phyloP scores from a whole-genome alignment of 257 asterid species.

The Solanum chmielewskii region DNA sequence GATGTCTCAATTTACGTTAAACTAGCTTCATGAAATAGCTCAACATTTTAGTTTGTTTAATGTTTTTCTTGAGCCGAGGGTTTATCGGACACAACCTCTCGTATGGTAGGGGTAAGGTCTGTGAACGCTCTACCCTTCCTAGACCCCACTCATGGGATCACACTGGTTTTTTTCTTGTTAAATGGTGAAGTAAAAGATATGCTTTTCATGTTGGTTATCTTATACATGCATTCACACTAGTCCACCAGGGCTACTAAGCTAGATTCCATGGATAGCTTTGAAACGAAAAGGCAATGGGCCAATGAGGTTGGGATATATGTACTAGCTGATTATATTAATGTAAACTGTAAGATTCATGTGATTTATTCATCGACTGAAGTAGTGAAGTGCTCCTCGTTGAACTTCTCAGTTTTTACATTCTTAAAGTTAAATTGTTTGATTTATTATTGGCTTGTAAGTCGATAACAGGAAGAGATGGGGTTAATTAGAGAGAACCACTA shows the following conservation, averaged over 20 bases:
- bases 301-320: background rate
- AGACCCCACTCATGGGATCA: background rate
- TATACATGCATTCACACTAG: background rate
- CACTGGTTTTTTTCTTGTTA: background rate
- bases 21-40: background rate
- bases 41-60: background rate
- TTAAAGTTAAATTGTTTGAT: background rate
- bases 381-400: background rate
- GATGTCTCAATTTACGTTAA: background rate
- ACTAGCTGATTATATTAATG: background rate
- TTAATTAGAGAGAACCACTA: background rate
- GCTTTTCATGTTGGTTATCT: background rate
- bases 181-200: background rate
- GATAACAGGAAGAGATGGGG: background rate
- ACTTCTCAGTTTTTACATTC: background rate
- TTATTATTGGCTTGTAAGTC: background rate
- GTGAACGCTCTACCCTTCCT: background rate
- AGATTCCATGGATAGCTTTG: background rate
- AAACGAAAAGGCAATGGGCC: background rate
- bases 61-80: background rate
- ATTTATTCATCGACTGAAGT: background rate
- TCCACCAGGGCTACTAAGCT: background rate
- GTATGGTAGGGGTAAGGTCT: background rate
- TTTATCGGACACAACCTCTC: background rate
- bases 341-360: background rate